These are phyloP conservation scores for Fomes fomentarius DNA, from an alignment of 1,284 basidiomycete species.

Conservation along the genomic window DNA sequence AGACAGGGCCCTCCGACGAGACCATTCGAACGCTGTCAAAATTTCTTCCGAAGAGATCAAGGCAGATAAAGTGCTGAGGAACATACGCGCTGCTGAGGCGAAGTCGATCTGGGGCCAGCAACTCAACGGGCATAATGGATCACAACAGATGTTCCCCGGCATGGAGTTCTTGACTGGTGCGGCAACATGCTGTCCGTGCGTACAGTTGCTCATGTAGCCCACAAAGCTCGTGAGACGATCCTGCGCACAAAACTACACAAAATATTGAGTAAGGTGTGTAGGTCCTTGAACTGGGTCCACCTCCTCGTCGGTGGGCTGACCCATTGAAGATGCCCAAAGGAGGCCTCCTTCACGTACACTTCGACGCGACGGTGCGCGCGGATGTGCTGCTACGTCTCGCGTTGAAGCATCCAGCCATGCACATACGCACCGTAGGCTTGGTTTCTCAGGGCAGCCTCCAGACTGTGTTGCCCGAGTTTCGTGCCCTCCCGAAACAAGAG, in stretches of 20 bases:
- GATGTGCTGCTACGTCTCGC: conserved; percentile 54
- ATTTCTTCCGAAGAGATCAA: conserved; percentile 45
- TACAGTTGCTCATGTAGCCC: neutral
- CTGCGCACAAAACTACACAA: conserved; percentile 60
- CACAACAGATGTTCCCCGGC: conserved; percentile 63
- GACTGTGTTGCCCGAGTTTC: conserved; percentile 54
- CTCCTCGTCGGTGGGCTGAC: neutral
- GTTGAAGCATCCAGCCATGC: conserved; percentile 56
- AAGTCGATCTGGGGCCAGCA: conserved; percentile 58
- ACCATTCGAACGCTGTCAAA: conserved; percentile 30
- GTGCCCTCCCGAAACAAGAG: conserved; percentile 41
- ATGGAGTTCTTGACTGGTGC: conserved; percentile 75
- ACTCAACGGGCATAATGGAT: conserved; percentile 4
- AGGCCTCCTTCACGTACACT: conserved; percentile 68
- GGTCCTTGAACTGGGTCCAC: neutral
- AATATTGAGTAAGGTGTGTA: conserved; percentile 56
- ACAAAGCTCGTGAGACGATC: conserved; percentile 57
- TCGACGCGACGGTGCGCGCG: conserved; percentile 69
- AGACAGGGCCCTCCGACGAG: conserved; percentile 52
- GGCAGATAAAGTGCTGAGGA: conserved; percentile 59
- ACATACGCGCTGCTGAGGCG: conserved; percentile 58
- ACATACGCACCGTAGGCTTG: conserved; percentile 49
- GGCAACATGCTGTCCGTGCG: neutral
- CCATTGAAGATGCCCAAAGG: conserved; percentile 75
- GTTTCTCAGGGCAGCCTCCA: conserved; percentile 43